Conservation (phyloP, 148 eudicot species). For the Gaultheria prostrata region DNA sequence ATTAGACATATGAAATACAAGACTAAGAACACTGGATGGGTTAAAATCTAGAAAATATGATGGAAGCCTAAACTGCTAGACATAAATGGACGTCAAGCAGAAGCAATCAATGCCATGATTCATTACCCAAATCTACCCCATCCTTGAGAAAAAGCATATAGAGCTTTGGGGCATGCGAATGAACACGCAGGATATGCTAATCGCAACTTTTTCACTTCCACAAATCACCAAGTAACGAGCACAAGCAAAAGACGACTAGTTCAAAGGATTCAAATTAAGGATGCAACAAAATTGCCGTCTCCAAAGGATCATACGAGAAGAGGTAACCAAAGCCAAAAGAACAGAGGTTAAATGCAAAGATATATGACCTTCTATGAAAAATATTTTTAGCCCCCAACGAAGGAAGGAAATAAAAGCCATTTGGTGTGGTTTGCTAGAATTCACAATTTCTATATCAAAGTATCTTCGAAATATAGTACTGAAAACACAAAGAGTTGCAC, state of each 20-base stretch:
- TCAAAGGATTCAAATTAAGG: neutral
- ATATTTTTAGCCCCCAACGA: neutral
- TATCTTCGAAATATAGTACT: neutral
- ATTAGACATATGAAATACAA: neutral
- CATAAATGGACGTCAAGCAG: neutral
- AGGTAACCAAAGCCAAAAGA: constrained; percentile 2
- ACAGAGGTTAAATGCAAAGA: neutral
- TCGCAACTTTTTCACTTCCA: neutral
- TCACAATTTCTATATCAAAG: neutral
- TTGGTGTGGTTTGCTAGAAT: neutral
- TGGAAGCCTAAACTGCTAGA: neutral
- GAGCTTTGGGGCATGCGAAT: neutral
- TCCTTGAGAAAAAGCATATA: neutral
- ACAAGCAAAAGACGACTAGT: neutral
- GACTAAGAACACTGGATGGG: neutral
- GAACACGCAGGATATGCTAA: neutral
- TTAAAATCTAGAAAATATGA: neutral
- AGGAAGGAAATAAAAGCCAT: neutral
- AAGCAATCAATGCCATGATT: neutral
- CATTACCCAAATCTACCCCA: constrained; percentile 1
- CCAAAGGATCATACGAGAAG: neutral
- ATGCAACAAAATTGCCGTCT: neutral
- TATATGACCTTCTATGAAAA: neutral
- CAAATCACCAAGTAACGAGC: neutral
- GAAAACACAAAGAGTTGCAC: neutral